A percentile compares a stretch with the other conserved stretches of the same genome.
Conservation (phyloP, 2,329 filamentous ascomycete species). For the Exophiala calicioides region DNA sequence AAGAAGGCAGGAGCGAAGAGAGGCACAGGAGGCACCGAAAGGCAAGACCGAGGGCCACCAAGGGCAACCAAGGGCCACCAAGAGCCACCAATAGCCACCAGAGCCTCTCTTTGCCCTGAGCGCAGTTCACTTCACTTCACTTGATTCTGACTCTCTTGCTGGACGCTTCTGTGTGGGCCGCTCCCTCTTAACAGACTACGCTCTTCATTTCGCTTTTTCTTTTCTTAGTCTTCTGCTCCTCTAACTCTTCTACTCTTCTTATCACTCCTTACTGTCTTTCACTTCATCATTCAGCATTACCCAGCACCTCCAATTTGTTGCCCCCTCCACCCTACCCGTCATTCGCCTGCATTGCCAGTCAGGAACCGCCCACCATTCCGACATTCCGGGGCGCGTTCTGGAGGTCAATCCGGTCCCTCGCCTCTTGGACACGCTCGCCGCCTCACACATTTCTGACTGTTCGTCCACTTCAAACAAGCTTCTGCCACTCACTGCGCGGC, state of each 20-base stretch:
- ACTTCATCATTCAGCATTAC: slow-evolving; percentile 7
- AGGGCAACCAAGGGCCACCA: neutral
- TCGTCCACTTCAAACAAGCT: slow-evolving; percentile 7
- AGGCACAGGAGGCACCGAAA: too few relatives aligned
- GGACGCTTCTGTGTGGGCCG: neutral
- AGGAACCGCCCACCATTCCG: slow-evolving; percentile 25
- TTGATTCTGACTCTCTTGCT: neutral
- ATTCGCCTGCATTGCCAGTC: slow-evolving; percentile 3
- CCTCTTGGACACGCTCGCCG: slow-evolving; percentile 27
- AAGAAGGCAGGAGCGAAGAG: neutral
- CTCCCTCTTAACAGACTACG: neutral
- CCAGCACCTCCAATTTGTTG: slow-evolving; percentile 1
- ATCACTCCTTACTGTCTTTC: slow-evolving; percentile 25
- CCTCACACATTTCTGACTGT: slow-evolving; percentile 1
- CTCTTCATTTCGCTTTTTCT: slow-evolving; percentile 19
- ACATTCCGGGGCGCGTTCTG: slow-evolving; percentile 22
- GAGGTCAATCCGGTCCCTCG: slow-evolving; percentile 22
- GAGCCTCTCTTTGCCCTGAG: neutral
- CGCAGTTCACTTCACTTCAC: neutral
- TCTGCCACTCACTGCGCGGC: slow-evolving; percentile 38
- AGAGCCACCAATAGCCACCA: neutral
- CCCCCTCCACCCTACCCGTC: neutral
- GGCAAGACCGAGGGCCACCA: neutral
- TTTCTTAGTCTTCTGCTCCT: slow-evolving; percentile 25
- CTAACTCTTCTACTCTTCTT: slow-evolving; percentile 31